Percentiles rank a stretch among this genome's conserved stretches.
These are phyloP conservation scores for Diophrys sp. DNA, from an alignment of 73 alveolate species.

Conservation along the genomic window DNA sequence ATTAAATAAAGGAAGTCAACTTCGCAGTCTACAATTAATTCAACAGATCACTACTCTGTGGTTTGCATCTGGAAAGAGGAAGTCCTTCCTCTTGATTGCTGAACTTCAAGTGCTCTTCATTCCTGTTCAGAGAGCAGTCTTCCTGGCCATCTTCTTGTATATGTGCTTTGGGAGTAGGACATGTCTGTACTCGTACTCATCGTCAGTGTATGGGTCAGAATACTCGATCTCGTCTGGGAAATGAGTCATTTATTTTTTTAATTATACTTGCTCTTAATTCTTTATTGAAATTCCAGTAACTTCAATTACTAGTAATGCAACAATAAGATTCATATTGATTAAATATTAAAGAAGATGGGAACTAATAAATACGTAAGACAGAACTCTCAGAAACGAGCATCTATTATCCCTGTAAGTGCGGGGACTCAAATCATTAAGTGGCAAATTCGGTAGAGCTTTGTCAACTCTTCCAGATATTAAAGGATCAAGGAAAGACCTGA, in stretches of 20 bases:
- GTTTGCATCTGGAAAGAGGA: slow-evolving; percentile 45
- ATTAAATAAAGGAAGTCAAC: neutral
- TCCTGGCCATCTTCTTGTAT: slow-evolving; percentile 66
- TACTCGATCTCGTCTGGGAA: slow-evolving; percentile 78
- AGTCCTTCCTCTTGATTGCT: slow-evolving; percentile 90
- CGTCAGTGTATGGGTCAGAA: slow-evolving; percentile 71
- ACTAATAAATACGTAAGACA: too few species aligned
- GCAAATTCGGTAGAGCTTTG: too few species aligned
- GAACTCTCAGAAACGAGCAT: too few species aligned
- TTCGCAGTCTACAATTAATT: neutral
- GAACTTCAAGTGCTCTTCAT: slow-evolving; percentile 91
- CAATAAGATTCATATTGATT: too few species aligned
- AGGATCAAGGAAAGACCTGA: too few species aligned
- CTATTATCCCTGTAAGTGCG: too few species aligned
- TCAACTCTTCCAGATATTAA: too few species aligned
- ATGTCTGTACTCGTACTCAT: slow-evolving; percentile 71
- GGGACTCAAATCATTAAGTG: too few species aligned
- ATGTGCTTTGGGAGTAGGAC: slow-evolving; percentile 74
- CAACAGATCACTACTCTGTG: neutral
- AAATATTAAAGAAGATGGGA: too few species aligned
- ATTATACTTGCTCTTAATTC: slow-evolving; percentile 18
- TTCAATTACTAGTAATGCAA: too few species aligned
- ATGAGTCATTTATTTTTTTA: slow-evolving; percentile 73
- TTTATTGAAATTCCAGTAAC: neutral
- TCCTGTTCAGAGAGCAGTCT: slow-evolving; percentile 82